Conservation (phyloP, 805 yeast species). For the Kluyveromyces siamensis region DNA sequence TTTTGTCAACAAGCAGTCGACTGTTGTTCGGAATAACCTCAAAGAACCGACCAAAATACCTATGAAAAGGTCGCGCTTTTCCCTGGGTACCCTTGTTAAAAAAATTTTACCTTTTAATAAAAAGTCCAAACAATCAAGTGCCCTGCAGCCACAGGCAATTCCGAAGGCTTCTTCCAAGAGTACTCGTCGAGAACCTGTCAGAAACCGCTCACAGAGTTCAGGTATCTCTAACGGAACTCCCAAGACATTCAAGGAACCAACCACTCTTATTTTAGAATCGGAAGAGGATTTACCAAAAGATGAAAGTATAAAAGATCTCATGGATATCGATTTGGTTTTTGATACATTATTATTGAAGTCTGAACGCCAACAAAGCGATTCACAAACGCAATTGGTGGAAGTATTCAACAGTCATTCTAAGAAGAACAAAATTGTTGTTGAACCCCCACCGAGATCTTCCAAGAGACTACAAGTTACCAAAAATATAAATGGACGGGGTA, state of each 20-base stretch:
- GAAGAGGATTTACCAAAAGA: neutral
- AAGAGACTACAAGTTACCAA: slow-evolving; percentile 18
- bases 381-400: neutral
- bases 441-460: slow-evolving; percentile 21
- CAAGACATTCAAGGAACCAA: neutral
- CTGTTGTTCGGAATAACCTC: neutral
- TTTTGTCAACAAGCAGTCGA: neutral
- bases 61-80: slow-evolving; percentile 5
- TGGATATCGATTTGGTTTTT: slow-evolving; percentile 25
- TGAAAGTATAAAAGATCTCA: slow-evolving; percentile 10
- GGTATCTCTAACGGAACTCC: neutral
- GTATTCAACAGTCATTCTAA: neutral
- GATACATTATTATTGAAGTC: slow-evolving; percentile 21
- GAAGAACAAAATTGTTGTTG: neutral
- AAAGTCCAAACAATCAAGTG: neutral
- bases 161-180: neutral
- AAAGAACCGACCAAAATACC: neutral
- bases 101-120: slow-evolving; percentile 8
- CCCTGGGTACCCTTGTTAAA: slow-evolving; percentile 9
- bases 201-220: neutral
- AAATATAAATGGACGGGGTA: slow-evolving; percentile 5
- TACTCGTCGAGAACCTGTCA: neutral
- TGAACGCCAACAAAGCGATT: slow-evolving; percentile 5
- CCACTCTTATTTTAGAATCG: neutral
- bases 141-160: neutral